Evolutionary conservation across 176 grass and related monocot species (phyloP), one percentile per base, ranked within the genome.

Genomic region (Musa itinerans): DNA sequence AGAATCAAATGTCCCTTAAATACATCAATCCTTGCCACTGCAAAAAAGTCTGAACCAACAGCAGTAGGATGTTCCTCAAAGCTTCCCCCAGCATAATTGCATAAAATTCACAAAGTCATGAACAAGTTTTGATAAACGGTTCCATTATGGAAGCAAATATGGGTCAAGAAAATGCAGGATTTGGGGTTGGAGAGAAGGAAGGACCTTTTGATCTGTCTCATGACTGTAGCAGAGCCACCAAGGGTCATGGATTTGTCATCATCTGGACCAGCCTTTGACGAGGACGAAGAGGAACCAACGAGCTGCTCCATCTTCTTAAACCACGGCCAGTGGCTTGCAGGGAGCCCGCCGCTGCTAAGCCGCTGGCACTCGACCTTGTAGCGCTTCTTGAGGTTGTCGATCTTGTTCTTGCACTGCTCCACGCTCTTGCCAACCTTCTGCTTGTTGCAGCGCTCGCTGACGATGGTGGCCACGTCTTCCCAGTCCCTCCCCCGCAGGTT

Each of bases 361-460:
- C 96, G 88, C 63, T 99, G 91, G 63, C 96, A 92, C 77, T 99
- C 96, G 16, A 99, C 90, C 86, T 99, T 99, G 83, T 89, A 99
- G 1, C 91, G 86, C 71, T 99, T 99, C 77, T 99, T 99, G 13
- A 99, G 89, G 68, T 99, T 99, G 63, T 99, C 96, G 58, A 99
- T 95, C 86, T 99, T 99, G 81, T 99, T 99, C 84, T 99, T 99
- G 52, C 96, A 95, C 75, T 99, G 91, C 79, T 99, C 96, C 15
- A 99, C 91, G 53, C 85, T 99, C 85, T 99, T 99, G 48, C 71
- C 77, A 13, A 58, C 54, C 50, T 75, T 80, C 76, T 69, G 63
- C 68, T 64, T 56, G 67, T 82, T 24, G 55, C 78, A 67, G 27
- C 68, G 73, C 3, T 93, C 90, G 23, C 84, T 93, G 23, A 93